Base-by-base conservation (phyloP, 1,284 basidiomycete species). In the Ceratobasidium papillatum region DNA sequence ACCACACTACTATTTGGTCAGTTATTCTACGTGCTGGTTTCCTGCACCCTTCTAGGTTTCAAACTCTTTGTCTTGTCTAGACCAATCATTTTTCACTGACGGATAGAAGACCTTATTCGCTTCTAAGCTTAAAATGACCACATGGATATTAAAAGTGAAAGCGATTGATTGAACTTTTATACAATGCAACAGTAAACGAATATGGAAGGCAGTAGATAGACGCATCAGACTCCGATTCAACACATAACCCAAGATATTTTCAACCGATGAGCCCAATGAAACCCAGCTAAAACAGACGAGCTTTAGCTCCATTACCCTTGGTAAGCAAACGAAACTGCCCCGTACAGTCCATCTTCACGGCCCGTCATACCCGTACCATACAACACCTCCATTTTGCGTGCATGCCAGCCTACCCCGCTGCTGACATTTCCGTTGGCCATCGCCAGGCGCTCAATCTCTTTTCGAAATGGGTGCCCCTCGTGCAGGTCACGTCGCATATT, bases 331-430 rank as follows among this genome's bases (percentile, higher is more conserved):
- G 94, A 93, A 27, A 94, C 93, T 8, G 93, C 94, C n/a, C 95
- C 96, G 78, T 97, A 98, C 76, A 97, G 82, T 4, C 96, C 96
- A 78, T 94, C 94, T 82, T 98, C 96, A 17, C 94, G 87, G 2
- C 95, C 96, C 45, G 97, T 84, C 88, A 98, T 91, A 14, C 96
- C 96, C 79, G 92, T 87, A 2, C 96, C 96, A 78, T 93, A 90
- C 75, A 98, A 82, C 71, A 98, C 94, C 88, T 99, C 96, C 95
- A 98, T 96, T 85, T 99, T 99, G 68, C 95, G 85, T 43, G 93
- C 90, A 83, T 98, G 95, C 96, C 97, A 99, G 0, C 97, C 97
- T 1, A 96, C 89, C 3, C 91, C 93, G 79, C 92, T 94, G 79
- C 87, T 91, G 2, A 98, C 96, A 79, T 95, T 94, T 0, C 95